phyloP scores from a whole-genome alignment of 2,329 filamentous ascomycete species.

The Tolypocladium guangdongense region DNA sequence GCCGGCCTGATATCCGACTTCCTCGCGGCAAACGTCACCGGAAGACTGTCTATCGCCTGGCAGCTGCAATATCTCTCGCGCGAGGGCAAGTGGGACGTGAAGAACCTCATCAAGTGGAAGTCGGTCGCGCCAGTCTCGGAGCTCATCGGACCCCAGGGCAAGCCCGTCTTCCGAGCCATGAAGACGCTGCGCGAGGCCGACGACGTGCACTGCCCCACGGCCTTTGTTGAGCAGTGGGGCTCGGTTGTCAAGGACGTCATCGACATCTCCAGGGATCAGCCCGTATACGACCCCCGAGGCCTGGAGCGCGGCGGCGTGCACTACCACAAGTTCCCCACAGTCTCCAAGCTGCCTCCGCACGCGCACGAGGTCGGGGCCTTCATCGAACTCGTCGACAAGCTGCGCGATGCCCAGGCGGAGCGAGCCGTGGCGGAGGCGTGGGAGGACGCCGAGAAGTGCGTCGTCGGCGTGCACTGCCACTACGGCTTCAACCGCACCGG shows the following conservation, averaged over 20 bases:
- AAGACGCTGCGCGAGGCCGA: constrained; percentile 91
- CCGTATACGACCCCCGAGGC: constrained; percentile 72
- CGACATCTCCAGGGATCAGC: constrained; percentile 84
- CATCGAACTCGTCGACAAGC: constrained; percentile 44
- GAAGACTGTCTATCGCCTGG: constrained; percentile 74
- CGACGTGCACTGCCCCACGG: constrained; percentile 63
- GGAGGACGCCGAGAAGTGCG: constrained; percentile 24
- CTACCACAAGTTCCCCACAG: constrained; percentile 82
- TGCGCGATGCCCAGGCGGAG: constrained; percentile 42
- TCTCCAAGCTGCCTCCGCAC: constrained; percentile 77
- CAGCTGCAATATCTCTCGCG: constrained; percentile 81
- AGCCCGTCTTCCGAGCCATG: constrained; percentile 70
- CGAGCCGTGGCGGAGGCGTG: constrained; percentile 26
- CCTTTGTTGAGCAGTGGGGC: constrained; percentile 60
- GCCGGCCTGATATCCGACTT: constrained; percentile 79
- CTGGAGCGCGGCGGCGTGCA: constrained; percentile 55
- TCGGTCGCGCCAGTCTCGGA: constrained; percentile 66
- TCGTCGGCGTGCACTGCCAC: constrained; percentile 84
- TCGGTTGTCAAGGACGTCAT: constrained; percentile 63
- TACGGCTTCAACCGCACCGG: constrained; percentile 94
- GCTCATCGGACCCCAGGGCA: constrained; percentile 47
- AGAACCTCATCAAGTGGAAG: constrained; percentile 89
- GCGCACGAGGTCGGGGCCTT: constrained; percentile 42
- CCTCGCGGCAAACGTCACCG: constrained; percentile 61
- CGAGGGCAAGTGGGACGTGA: constrained; percentile 95